phyloP scores from a whole-genome alignment of 768 basidiomycete genomes.

The Vishniacozyma victoriae region DNA sequence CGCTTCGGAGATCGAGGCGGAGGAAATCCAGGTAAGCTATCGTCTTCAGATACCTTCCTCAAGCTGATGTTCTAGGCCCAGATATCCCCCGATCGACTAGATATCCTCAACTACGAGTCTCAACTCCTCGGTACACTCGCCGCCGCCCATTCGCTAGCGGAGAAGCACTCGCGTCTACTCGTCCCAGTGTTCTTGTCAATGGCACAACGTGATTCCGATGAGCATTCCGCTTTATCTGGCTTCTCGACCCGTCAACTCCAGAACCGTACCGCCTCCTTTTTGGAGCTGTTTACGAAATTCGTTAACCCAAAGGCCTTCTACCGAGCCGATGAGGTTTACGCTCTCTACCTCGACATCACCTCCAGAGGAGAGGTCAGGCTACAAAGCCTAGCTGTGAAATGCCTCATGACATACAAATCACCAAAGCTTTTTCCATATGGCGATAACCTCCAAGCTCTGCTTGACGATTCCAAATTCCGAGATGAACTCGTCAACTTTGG shows the following conservation, averaged over 20 bases:
- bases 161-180: constrained; percentile 81
- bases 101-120: constrained; percentile 66
- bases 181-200: constrained; percentile 71
- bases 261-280: constrained; percentile 60
- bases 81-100: constrained; percentile 56
- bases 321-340: constrained; percentile 59
- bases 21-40: too few relatives aligned
- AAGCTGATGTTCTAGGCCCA: constrained; percentile 40
- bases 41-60: neutral
- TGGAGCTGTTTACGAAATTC: constrained; percentile 82
- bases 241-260: constrained; percentile 38
- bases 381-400: constrained; percentile 68
- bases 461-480: constrained; percentile 84
- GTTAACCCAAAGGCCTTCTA: constrained; percentile 84
- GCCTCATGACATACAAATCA: constrained; percentile 74
- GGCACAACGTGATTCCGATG: constrained; percentile 30
- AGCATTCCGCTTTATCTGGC: constrained; percentile 43
- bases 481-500: constrained; percentile 74
- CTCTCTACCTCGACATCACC: constrained; percentile 66
- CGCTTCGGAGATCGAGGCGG: too few relatives aligned
- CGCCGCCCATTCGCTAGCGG: constrained; percentile 65
- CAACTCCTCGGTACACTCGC: constrained; percentile 69
- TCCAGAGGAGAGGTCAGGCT: constrained; percentile 76
- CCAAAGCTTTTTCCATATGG: constrained; percentile 56
- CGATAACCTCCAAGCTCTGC: constrained; percentile 61